Conservation (phyloP, 768 basidiomycete genomes). For the Rhodosporidiobolus odoratus region DNA sequence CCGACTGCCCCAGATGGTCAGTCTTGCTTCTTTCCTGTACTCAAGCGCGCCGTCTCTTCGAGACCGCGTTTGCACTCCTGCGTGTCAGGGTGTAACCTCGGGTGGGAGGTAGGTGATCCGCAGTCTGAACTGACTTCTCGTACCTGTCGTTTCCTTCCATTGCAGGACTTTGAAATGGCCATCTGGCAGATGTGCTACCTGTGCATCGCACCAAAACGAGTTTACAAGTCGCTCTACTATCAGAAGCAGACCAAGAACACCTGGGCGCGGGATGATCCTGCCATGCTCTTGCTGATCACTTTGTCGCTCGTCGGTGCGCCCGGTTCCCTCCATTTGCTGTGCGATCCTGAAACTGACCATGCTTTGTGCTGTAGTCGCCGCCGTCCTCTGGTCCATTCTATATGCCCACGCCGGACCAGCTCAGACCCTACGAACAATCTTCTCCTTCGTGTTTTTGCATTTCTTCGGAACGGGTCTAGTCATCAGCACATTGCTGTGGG, state of each 20-base stretch:
- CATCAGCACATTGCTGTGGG: slow-evolving; percentile 67
- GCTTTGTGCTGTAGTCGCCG: slow-evolving; percentile 56
- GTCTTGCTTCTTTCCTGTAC: not conserved
- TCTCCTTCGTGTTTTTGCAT: slow-evolving; percentile 82
- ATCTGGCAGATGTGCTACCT: slow-evolving; percentile 94
- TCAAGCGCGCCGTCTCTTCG: not conserved
- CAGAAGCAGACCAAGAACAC: slow-evolving; percentile 98
- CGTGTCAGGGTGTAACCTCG: not conserved
- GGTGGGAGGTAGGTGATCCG: not conserved
- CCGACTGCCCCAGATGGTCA: slow-evolving; percentile 23
- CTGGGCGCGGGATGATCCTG: slow-evolving; percentile 96
- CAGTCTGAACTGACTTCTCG: not conserved
- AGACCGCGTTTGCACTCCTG: not conserved
- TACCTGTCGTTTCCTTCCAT: not conserved
- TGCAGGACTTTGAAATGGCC: slow-evolving; percentile 90
- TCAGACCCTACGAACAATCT: slow-evolving; percentile 58
- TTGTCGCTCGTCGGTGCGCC: slow-evolving; percentile 68
- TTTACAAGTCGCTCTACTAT: slow-evolving; percentile 67
- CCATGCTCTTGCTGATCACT: slow-evolving; percentile 74
- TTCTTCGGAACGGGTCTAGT: slow-evolving; percentile 73
- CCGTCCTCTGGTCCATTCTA: slow-evolving; percentile 76
- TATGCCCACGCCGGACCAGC: slow-evolving; percentile 62
- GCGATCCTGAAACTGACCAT: not conserved
- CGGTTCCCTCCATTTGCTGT: slow-evolving; percentile 38
- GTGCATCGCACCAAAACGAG: slow-evolving; percentile 83